Conservation (phyloP, 345 rosid genomes). For the Gossypium turneri region DNA sequence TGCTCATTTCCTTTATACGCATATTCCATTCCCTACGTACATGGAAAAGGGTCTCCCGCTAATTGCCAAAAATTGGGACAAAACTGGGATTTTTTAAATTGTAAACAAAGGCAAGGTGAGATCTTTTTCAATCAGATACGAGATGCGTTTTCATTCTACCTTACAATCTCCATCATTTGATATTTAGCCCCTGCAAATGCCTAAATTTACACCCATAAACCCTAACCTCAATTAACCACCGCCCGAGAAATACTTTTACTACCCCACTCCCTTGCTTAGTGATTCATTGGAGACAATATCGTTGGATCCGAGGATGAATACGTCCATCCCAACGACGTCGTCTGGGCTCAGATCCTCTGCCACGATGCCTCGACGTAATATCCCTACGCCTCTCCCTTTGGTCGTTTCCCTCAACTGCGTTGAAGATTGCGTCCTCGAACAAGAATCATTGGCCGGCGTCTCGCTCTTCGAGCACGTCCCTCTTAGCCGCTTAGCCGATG, state of each 20-base stretch:
- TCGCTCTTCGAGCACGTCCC: constrained; percentile 87
- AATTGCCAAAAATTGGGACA: too few relatives aligned
- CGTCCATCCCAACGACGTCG: constrained; percentile 8
- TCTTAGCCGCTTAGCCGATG: constrained; percentile 82
- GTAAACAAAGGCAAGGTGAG: too few relatives aligned
- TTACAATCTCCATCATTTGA: not conserved
- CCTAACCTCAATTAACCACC: constrained; percentile 26
- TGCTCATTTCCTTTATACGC: too few relatives aligned
- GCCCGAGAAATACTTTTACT: not conserved
- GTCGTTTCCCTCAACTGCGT: constrained; percentile 89
- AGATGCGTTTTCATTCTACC: not conserved
- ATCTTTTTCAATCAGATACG: too few relatives aligned
- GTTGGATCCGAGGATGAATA: constrained; percentile 20
- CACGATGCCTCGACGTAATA: constrained; percentile 49
- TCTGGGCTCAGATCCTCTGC: constrained; percentile 40
- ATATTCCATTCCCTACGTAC: too few relatives aligned
- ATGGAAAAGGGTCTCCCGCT: too few relatives aligned
- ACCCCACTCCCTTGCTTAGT: not conserved
- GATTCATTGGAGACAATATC: not conserved
- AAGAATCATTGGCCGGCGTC: constrained; percentile 73
- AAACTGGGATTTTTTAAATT: too few relatives aligned
- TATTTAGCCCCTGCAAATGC: constrained; percentile 14
- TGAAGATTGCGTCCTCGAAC: constrained; percentile 80
- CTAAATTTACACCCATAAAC: constrained; percentile 31
- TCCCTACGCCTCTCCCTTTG: constrained; percentile 49